Percentiles rank a stretch among this genome's conserved stretches.
These are phyloP conservation scores for Phaeoacremonium minimum DNA, from an alignment of 2,329 filamentous ascomycete genomes.

Conservation along the genomic window DNA sequence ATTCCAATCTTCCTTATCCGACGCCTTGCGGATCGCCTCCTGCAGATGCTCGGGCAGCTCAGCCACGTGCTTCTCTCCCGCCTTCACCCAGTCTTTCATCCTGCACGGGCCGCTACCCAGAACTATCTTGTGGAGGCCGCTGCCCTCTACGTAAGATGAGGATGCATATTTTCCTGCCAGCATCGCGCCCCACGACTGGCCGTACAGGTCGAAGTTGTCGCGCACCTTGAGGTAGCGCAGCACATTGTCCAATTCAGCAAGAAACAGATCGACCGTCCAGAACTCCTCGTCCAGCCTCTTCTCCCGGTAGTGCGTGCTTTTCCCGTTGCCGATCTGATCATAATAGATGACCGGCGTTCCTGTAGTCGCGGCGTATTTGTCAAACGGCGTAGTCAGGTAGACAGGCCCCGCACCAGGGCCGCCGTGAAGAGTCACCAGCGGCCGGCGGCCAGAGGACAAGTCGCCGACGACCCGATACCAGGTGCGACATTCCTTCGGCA, in stretches of 20 bases:
- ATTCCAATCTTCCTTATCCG: conserved; percentile 18
- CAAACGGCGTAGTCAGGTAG: conserved; percentile 22
- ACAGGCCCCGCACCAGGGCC: conserved; percentile 39
- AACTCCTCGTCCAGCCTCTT: conserved; percentile 20
- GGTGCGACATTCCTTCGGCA: conserved; percentile 3
- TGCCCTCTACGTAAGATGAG: conserved; percentile 3
- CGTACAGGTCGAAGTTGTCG: conserved; percentile 9
- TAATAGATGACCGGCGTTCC: conserved; percentile 43
- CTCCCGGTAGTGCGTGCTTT: conserved; percentile 41
- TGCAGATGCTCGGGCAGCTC: conserved; percentile 15
- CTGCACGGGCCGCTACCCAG: conserved; percentile 23
- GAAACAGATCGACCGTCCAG: conserved; percentile 17
- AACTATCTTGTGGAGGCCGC: conserved; percentile 19
- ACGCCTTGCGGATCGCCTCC: conserved; percentile 15
- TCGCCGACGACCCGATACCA: conserved; percentile 8
- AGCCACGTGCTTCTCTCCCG: conserved; percentile 9
- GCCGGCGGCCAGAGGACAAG: conserved; percentile 1
- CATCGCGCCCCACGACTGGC: conserved; percentile 8
- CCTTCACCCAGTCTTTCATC: conserved; percentile 16
- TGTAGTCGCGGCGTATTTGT: conserved; percentile 13
- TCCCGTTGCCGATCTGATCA: conserved; percentile 46
- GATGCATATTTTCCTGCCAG: conserved; percentile 6
- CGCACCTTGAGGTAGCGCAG: conserved; percentile 11
- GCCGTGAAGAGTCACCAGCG: conserved; percentile 24
- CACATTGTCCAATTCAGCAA: conserved; percentile 16